A percentile compares a stretch with the other conserved stretches of the same genome.
These are phyloP conservation scores for Draba incana DNA, from an alignment of 345 rosid species.

Conservation along the genomic window DNA sequence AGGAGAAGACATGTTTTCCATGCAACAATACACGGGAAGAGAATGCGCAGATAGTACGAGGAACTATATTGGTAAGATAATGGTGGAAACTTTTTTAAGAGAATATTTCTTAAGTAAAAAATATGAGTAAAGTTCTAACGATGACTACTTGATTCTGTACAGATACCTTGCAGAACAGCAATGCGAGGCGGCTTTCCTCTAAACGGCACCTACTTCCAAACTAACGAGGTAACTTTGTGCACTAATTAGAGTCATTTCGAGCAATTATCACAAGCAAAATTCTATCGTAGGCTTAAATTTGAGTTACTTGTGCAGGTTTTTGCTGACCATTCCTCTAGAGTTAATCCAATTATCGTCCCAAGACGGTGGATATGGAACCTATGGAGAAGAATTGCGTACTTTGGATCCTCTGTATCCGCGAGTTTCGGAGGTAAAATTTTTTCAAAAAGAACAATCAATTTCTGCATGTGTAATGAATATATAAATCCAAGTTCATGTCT, in stretches of 20 bases:
- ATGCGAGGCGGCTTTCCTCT: conserved; percentile 92
- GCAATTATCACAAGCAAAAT: neutral
- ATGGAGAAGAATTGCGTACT: conserved; percentile 63
- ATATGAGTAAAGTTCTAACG: neutral
- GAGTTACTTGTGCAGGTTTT: conserved; percentile 58
- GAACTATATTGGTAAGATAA: conserved; percentile 75
- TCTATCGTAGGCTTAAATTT: neutral
- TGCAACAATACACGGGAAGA: conserved; percentile 75
- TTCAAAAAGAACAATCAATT: neutral
- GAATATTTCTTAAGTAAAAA: conserved; percentile 1
- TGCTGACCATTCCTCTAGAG: conserved; percentile 88
- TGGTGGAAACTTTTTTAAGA: neutral
- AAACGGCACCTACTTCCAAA: conserved; percentile 95
- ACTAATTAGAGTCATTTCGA: neutral
- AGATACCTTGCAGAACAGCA: conserved; percentile 96
- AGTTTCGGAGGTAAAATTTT: conserved; percentile 67
- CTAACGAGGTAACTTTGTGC: conserved; percentile 69
- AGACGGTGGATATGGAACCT: conserved; percentile 69
- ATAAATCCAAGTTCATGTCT: conserved; percentile 4
- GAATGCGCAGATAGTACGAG: conserved; percentile 68
- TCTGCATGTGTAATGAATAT: neutral
- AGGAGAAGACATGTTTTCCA: conserved; percentile 59
- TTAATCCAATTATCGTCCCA: conserved; percentile 72
- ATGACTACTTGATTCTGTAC: conserved; percentile 27
- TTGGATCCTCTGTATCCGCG: conserved; percentile 80